Evolutionary conservation across 352 stramenopile genomes (phyloP), one percentile per base, ranked within the genome.

Genomic region (Pilasporangium apinafurcum): DNA sequence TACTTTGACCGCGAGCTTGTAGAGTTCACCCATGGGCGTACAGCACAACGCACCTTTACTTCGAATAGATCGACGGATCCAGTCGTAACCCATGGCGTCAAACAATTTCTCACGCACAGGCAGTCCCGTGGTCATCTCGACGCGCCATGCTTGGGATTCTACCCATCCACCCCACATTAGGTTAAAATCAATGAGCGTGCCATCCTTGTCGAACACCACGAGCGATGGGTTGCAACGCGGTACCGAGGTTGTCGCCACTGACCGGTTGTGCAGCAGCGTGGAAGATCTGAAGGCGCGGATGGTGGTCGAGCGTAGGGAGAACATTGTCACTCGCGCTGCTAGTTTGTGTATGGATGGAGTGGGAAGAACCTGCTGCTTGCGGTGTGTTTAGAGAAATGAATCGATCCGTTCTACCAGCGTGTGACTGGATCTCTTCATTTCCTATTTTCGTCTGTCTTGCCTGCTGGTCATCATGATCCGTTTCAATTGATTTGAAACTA

Each of bases 181-280:
- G 45, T 88, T 91, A 47, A 95, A 95, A 56, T 95, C 83, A 48
- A 95, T 93, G 39, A 95, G 77, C 46, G 83, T 95, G 51, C 83
- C 83, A 48, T 95, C 83, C 62, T 95, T 95, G 60, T 95, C 81
- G 32, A 95, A 95, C 32, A 95, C 68, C 33, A 95, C 83, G 25
- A 95, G 81, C 37, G 72, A 63, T 13, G 77, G 80, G 22, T 67
- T 59, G 53, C 68, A 82, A 8, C 68, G 68, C 13, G 56, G 56
- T 5, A 29, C 35, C 5, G 37, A 39, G 16, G 53, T 54, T 8
- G 59, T 45, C 16, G 39, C 56, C 34, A 38, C 48, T 6, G 31
- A 47, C 21, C 41, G 31, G 10, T 31, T 35, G 12, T 27, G 32
- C 27, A 47, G 14, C 6, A 49, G 13, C 34, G 21, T 54, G 25